Evolutionary conservation across 2,329 filamentous ascomycete species (phyloP), one percentile per base, ranked within the genome.

Genomic region (Metarhizium album): DNA sequence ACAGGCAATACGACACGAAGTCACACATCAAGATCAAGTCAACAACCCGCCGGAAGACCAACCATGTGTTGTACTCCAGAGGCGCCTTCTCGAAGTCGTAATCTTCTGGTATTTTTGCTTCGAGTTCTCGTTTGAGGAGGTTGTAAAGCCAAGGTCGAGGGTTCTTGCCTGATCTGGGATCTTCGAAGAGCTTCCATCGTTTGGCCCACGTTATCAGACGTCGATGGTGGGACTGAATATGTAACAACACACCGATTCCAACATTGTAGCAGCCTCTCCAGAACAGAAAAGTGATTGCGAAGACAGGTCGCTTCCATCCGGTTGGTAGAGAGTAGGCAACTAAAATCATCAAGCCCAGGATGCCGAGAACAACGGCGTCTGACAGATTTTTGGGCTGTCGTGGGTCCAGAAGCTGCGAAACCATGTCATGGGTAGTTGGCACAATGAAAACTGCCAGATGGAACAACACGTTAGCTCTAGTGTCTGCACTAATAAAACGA

Each of bases 11-110:
- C 46, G 91, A 95, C 56, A 87, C 84, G 67, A 98, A 98, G 72
- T 98, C 93, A 75, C 90, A 96, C 90, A 98, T 95, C 64, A 98
- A 75, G 65, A 97, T 96, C 66, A 98, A 73, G 72, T 98, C 93
- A 64, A 97, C 93, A 31, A 97, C 80, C 60, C 93, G 84, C 59
- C 93, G 85, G 73, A 98, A 98, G 58, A 96, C 82, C 51, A 98
- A 79, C 93, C 93, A 98, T 42, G 93, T 95, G 72, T 98, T 98
- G 79, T 97, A 98, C 77, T 98, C 93, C 67, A 97, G 76, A 16
- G 93, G 93, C 0, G 91, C 91, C 59, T 87, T 80, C 60, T 95
- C 90, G 64, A 98, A 95, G 56, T 84, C 83, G 73, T 97, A 98
- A 72, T 98, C 90, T 62, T 86, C 79, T 3, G 87, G 85, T 55